A percentile compares a stretch with the other conserved stretches of the same genome.
Conservation (phyloP, 495 filamentous ascomycete species). For the Penicillium coffeae region DNA sequence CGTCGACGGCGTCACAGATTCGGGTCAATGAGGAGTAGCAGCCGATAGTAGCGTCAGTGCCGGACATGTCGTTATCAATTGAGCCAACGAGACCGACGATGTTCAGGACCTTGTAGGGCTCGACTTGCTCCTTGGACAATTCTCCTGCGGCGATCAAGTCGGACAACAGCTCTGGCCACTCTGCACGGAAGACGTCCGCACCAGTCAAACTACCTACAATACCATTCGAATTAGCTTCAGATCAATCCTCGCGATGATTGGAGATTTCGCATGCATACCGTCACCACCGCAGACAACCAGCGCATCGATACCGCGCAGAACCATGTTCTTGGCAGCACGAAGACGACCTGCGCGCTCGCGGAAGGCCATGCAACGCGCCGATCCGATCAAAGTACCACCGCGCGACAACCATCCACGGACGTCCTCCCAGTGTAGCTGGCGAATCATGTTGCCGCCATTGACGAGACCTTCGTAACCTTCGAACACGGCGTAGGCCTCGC, state of each 20-base stretch:
- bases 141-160: conserved; percentile 73
- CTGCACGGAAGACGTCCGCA: conserved; percentile 85
- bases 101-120: conserved; percentile 76
- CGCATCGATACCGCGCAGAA: conserved; percentile 89
- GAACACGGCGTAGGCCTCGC: conserved; percentile 84
- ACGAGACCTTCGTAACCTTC: conserved; percentile 98
- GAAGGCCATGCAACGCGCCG: conserved; percentile 86
- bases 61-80: conserved; percentile 97
- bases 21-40: conserved; percentile 89
- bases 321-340: conserved; percentile 85
- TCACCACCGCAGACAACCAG: conserved; percentile 97
- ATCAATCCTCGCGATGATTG: too few species aligned
- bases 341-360: conserved; percentile 80
- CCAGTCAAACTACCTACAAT: conserved; percentile 76
- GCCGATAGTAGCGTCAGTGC: conserved; percentile 96
- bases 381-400: conserved; percentile 95
- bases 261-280: too few species aligned
- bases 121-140: conserved; percentile 63
- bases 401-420: conserved; percentile 92
- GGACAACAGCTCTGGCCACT: conserved; percentile 82
- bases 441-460: conserved; percentile 80
- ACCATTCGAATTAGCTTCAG: too few species aligned
- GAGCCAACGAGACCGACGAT: conserved; percentile 95
- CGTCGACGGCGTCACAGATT: conserved; percentile 92
- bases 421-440: conserved; percentile 86